These are phyloP conservation scores for Backusella tuberculispora DNA, from an alignment of 192 early-diverging fungal species.

Conservation along the genomic window DNA sequence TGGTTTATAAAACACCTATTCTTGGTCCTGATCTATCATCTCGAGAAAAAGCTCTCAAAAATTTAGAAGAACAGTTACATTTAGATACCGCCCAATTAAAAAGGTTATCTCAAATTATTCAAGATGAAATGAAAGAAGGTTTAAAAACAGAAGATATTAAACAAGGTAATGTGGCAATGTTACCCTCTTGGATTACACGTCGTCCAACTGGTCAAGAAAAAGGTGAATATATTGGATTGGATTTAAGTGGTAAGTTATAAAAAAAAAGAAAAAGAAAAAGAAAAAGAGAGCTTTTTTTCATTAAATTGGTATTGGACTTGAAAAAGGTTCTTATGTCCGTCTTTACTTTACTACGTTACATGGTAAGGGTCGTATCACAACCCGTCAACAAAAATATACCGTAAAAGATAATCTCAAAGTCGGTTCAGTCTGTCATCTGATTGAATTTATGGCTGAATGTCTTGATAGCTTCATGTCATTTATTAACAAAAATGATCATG, in stretches of 20 bases:
- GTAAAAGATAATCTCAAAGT: slow-evolving; percentile 54
- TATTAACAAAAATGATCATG: slow-evolving; percentile 20
- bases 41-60: background rate
- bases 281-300: background rate
- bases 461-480: slow-evolving; percentile 71
- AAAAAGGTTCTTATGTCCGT: slow-evolving; percentile 30
- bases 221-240: slow-evolving; percentile 79
- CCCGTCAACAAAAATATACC: slow-evolving; percentile 60
- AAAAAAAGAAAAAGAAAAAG: background rate
- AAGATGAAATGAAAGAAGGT: slow-evolving; percentile 62
- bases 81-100: slow-evolving; percentile 54
- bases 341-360: slow-evolving; percentile 36
- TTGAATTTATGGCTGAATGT: slow-evolving; percentile 87
- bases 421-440: slow-evolving; percentile 38
- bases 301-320: background rate
- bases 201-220: slow-evolving; percentile 75
- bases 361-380: slow-evolving; percentile 59
- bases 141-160: slow-evolving; percentile 31
- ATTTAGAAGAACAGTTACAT: slow-evolving; percentile 45
- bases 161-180: slow-evolving; percentile 55
- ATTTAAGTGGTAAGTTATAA: slow-evolving; percentile 73
- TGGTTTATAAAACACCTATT: slow-evolving; percentile 1
- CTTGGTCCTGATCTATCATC: background rate
- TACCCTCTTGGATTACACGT: slow-evolving; percentile 73
- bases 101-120: slow-evolving; percentile 57